phyloP scores from a whole-genome alignment of 148 eudicot genomes.

The Fagopyrum tataricum region DNA sequence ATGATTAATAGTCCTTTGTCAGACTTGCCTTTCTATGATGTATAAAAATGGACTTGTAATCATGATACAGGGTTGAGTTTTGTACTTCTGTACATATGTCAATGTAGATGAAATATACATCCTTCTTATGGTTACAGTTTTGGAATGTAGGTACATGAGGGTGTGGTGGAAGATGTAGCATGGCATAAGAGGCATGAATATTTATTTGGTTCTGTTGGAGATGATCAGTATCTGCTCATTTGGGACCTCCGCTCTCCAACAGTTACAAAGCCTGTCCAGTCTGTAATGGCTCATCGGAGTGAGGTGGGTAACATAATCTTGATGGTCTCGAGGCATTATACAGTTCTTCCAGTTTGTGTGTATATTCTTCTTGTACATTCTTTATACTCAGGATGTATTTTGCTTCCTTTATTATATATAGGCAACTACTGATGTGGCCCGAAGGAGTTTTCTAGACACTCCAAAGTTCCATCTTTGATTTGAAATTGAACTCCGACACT shows the following conservation, averaged over 20 bases:
- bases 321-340: background rate
- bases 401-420: background rate
- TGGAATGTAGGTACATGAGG: constrained; percentile 61
- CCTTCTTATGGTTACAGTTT: constrained; percentile 11
- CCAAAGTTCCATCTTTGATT: background rate
- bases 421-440: background rate
- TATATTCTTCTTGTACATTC: background rate
- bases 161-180: constrained; percentile 86
- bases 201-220: constrained; percentile 81
- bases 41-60: background rate
- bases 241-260: constrained; percentile 82
- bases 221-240: constrained; percentile 59
- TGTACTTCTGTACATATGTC: background rate
- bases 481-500: background rate
- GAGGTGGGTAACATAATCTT: constrained; percentile 38
- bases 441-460: background rate
- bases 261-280: constrained; percentile 69
- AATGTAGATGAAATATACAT: background rate
- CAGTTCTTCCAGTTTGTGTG: background rate
- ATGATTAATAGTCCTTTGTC: background rate
- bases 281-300: constrained; percentile 88
- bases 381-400: background rate
- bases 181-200: constrained; percentile 89
- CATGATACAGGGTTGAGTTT: background rate
- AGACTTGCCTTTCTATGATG: background rate